Evolutionary conservation across 2,329 filamentous ascomycete species (phyloP).

Genomic region (Microcyclosporella mali): DNA sequence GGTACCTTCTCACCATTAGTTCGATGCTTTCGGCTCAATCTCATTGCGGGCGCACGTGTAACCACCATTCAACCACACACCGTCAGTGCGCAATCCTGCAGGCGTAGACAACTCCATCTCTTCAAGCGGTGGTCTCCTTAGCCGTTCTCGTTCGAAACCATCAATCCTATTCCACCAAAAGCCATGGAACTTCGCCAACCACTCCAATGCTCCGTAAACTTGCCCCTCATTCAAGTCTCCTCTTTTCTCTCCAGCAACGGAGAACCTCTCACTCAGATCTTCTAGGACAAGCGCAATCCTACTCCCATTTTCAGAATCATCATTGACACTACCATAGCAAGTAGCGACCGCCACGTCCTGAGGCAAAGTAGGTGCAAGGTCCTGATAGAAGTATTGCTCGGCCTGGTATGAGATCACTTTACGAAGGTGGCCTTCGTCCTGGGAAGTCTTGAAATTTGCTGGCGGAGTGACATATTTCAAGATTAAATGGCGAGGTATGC

Average conservation of each 20-base stretch:
- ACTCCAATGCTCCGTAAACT: slow-evolving; percentile 51
- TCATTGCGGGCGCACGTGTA: slow-evolving; percentile 43
- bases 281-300: slow-evolving; percentile 52
- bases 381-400: slow-evolving; percentile 59
- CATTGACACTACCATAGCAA: slow-evolving; percentile 33
- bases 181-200: slow-evolving; percentile 58
- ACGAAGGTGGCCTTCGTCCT: slow-evolving; percentile 57
- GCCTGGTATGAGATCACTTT: slow-evolving; percentile 63
- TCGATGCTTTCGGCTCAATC: background rate
- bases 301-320: background rate
- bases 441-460: slow-evolving; percentile 16
- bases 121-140: slow-evolving; percentile 52
- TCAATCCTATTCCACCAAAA: slow-evolving; percentile 42
- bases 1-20: slow-evolving; percentile 39
- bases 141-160: slow-evolving; percentile 28
- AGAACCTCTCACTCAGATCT: slow-evolving; percentile 50
- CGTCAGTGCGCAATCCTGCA: background rate
- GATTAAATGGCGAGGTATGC: slow-evolving; percentile 38
- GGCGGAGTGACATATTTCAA: slow-evolving; percentile 58
- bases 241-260: slow-evolving; percentile 52
- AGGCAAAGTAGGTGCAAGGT: slow-evolving; percentile 47
- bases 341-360: slow-evolving; percentile 44
- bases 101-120: slow-evolving; percentile 34
- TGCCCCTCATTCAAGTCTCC: slow-evolving; percentile 43
- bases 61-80: slow-evolving; percentile 57